Percentiles rank a stretch among this genome's conserved stretches.
Evolutionary conservation across 305 asterid genomes (phyloP).

Genomic region (Striga hermonthica): DNA sequence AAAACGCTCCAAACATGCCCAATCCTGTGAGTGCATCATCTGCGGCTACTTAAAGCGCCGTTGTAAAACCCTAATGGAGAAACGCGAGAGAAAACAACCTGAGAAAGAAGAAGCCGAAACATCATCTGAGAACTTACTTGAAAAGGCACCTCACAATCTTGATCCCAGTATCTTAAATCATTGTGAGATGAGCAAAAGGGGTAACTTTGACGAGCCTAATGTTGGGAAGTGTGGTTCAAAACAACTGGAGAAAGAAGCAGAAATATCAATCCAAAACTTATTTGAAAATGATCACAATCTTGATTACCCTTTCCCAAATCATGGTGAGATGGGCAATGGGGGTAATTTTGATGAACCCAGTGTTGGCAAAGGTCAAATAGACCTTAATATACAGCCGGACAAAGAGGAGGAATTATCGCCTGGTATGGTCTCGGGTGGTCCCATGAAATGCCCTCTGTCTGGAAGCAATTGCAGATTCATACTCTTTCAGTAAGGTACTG

Average conservation of each 20-base stretch:
- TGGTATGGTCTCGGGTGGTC: slow-evolving; percentile 42
- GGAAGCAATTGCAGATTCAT: background rate
- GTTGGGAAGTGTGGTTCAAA: background rate
- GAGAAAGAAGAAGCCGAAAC: slow-evolving; percentile 52
- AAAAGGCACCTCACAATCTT: slow-evolving; percentile 6
- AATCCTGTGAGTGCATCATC: slow-evolving; percentile 60
- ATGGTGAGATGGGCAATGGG: slow-evolving; percentile 19
- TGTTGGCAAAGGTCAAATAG: slow-evolving; percentile 65
- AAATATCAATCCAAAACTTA: slow-evolving; percentile 29
- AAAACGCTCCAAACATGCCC: slow-evolving; percentile 60
- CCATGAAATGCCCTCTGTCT: slow-evolving; percentile 14
- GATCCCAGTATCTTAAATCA: slow-evolving; percentile 32
- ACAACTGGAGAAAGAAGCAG: slow-evolving; percentile 39
- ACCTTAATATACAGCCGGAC: slow-evolving; percentile 87
- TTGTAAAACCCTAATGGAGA: slow-evolving; percentile 55
- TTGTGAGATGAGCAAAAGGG: slow-evolving; percentile 31
- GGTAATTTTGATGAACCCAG: slow-evolving; percentile 33
- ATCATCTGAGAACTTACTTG: slow-evolving; percentile 33
- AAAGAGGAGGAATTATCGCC: slow-evolving; percentile 68
- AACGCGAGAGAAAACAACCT: slow-evolving; percentile 48
- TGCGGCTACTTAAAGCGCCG: slow-evolving; percentile 65
- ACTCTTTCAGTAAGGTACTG: too few relatives aligned
- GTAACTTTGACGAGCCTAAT: too few relatives aligned
- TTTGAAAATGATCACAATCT: slow-evolving; percentile 27
- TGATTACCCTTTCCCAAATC: background rate